These are phyloP conservation scores for Rhynchospora tenuis DNA, from an alignment of 176 grass and related monocot species.

Conservation along the genomic window DNA sequence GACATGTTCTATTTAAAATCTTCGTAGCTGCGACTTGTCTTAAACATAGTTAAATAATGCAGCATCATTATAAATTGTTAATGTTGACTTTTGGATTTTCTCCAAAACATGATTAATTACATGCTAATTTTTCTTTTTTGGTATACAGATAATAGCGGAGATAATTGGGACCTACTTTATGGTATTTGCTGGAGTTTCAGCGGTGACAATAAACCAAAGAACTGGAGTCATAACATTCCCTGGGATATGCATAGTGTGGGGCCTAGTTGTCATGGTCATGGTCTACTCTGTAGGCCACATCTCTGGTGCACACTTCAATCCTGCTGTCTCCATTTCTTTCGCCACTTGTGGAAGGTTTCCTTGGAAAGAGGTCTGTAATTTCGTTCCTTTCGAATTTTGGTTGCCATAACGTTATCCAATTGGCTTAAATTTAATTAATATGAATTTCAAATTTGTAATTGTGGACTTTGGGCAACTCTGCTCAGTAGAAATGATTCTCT, in stretches of 20 bases:
- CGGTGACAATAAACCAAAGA: constrained; percentile 63
- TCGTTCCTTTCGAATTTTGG: background rate
- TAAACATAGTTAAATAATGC: background rate
- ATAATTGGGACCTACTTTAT: constrained; percentile 76
- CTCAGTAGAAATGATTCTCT: background rate
- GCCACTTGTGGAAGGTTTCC: constrained; percentile 65
- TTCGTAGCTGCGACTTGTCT: background rate
- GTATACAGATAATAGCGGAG: constrained; percentile 51
- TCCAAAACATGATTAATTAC: background rate
- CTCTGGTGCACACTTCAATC: constrained; percentile 84
- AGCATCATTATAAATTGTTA: background rate
- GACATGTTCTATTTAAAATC: background rate
- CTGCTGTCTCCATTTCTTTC: constrained; percentile 78
- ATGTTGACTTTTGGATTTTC: background rate
- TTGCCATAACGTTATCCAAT: background rate
- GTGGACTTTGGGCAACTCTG: background rate
- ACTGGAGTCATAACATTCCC: constrained; percentile 59
- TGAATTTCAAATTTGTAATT: background rate
- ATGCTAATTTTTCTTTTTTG: background rate
- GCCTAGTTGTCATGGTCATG: constrained; percentile 75
- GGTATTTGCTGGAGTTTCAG: constrained; percentile 69
- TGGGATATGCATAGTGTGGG: constrained; percentile 76
- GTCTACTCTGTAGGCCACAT: constrained; percentile 80
- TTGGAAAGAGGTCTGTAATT: constrained; percentile 60
- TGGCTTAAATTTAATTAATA: background rate